Base-by-base conservation (phyloP, 768 basidiomycete genomes). In the Agrocybe chaxingu region DNA sequence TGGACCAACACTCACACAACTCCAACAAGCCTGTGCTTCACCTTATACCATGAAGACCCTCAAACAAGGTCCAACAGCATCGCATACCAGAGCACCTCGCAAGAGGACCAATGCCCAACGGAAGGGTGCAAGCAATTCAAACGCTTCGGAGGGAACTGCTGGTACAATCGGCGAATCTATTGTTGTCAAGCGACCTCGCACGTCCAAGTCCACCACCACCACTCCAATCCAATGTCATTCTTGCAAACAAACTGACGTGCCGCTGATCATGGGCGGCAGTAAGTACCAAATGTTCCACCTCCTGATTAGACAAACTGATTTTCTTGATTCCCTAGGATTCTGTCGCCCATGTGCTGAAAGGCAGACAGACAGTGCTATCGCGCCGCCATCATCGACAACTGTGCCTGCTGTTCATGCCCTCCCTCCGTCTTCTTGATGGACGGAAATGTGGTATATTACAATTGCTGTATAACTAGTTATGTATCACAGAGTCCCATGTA, bases 191-290 rank as follows among this genome's bases (percentile, higher is more conserved):
- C 55, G 54, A 33, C 16, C 53, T 13, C 56, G 58, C 32, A 50
- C 24, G 16, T 51, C 54, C 6, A 58, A 58, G 38, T 16, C 56
- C 30, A 19, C 50, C 4, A 46, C 56, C 32, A 33, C 55, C 29
- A 41, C 56, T 47, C 63, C 72, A 10, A 73, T 79, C 8, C 68
- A 72, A 31, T 90, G 87, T 54, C 67, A 75, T 35, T 67, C 78
- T 5, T 90, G 87, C 63, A 77, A 78, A 39, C 76, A 80, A 62
- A 79, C 76, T 11, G 84, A 87, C 59, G 87, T 89, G 10, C 88
- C 88, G 6, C 71, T 90, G n/a, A 79, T 89, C 46, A 73, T 84
- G 62, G 86, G 86, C 50, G 88, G 87, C 37, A 76, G 88, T 89
- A 56, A 75, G 87, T 76, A 19, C 6, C 7, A 41, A 13, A 30